These are phyloP conservation scores for Cyberlindnera subsufficiens DNA, from an alignment of 805 yeast genomes.

Conservation along the genomic window DNA sequence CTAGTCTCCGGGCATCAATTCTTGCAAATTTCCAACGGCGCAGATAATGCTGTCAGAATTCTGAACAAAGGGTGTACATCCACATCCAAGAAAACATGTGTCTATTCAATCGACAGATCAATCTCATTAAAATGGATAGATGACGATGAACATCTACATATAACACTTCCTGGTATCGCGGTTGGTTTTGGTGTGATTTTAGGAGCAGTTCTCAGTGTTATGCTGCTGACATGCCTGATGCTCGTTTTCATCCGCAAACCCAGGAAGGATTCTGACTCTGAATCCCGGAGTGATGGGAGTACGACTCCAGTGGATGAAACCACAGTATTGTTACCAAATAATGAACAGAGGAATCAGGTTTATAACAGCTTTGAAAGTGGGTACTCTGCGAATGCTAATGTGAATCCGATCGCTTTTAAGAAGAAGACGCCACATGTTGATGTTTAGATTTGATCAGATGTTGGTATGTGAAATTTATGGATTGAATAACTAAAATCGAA, in stretches of 20 bases:
- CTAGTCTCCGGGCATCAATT: conserved; percentile 30
- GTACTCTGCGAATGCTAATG: conserved; percentile 16
- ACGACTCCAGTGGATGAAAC: conserved; percentile 1
- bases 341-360: neutral
- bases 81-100: conserved; percentile 35
- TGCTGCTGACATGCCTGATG: conserved; percentile 31
- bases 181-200: conserved; percentile 59
- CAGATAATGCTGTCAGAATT: conserved; percentile 52
- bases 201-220: conserved; percentile 43
- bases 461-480: too few species aligned
- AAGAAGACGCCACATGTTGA: neutral
- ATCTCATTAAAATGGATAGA: conserved; percentile 61
- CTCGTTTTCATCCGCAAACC: conserved; percentile 27
- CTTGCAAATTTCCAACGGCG: conserved; percentile 37
- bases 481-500: too few species aligned
- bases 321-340: conserved; percentile 1
- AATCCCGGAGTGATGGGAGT: neutral
- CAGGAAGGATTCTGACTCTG: conserved; percentile 1
- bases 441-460: too few species aligned
- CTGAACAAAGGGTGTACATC: conserved; percentile 58
- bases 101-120: conserved; percentile 63
- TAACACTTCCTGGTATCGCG: conserved; percentile 64
- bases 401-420: conserved; percentile 14
- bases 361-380: conserved; percentile 18
- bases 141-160: conserved; percentile 40